Percentiles rank a stretch among this genome's conserved stretches.
phyloP scores from a whole-genome alignment of 352 stramenopile genomes.

The Elongisporangium prolatum region DNA sequence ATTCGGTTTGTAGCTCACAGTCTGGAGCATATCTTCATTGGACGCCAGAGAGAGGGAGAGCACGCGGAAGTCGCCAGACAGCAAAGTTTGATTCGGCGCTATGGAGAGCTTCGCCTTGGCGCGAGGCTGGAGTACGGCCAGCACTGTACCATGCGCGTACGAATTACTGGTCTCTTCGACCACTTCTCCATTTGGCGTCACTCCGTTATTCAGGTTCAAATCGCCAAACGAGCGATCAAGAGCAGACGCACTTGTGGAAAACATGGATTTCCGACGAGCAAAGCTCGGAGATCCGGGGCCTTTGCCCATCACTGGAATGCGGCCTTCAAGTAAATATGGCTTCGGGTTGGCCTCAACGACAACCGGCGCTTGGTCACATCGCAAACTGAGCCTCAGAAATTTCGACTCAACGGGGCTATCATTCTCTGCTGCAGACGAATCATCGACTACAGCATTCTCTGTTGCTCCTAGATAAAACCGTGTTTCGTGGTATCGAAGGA shows the following conservation, averaged over 20 bases:
- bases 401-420: conserved; percentile 11
- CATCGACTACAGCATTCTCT: conserved; percentile 12
- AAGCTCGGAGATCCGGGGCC: conserved; percentile 81
- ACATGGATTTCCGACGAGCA: conserved; percentile 73
- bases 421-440: conserved; percentile 18
- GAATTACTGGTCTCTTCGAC: neutral
- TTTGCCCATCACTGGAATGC: conserved; percentile 81
- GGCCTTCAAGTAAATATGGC: conserved; percentile 48
- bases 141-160: conserved; percentile 32
- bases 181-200: neutral
- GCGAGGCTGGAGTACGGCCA: conserved; percentile 67
- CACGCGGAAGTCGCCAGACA: conserved; percentile 64
- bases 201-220: conserved; percentile 8
- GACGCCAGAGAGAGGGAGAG: conserved; percentile 53
- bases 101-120: conserved; percentile 58
- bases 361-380: conserved; percentile 33
- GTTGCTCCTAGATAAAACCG: conserved; percentile 42
- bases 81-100: conserved; percentile 43
- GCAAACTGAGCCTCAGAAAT: conserved; percentile 56
- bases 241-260: conserved; percentile 32
- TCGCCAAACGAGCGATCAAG: conserved; percentile 29
- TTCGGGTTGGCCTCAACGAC: conserved; percentile 28
- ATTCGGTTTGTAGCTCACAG: conserved; percentile 40
- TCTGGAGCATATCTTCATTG: conserved; percentile 65
- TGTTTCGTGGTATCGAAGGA: conserved; percentile 60